Percentiles rank a stretch among this genome's conserved stretches.
phyloP scores from a whole-genome alignment of 2,329 filamentous ascomycete genomes.

The Geosmithia morbida region DNA sequence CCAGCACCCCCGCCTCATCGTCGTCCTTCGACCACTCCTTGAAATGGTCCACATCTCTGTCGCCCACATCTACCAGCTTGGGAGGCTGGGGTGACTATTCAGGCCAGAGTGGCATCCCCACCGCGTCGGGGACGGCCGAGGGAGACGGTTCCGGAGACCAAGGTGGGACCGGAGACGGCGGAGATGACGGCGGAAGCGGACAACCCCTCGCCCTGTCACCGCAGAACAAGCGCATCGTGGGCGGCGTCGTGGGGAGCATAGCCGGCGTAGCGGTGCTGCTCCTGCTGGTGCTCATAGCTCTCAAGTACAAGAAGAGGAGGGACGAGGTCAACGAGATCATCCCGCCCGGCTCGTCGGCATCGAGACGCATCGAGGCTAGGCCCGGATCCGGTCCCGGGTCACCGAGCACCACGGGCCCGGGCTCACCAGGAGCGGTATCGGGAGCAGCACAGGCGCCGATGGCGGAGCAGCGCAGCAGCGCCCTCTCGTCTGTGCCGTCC shows the following conservation, averaged over 20 bases:
- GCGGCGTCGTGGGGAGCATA: conserved; percentile 41
- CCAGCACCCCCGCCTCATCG: not conserved
- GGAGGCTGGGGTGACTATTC: not conserved
- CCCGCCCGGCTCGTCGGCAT: not conserved
- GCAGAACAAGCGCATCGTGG: conserved; percentile 29
- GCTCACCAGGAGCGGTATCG: conserved; percentile 4
- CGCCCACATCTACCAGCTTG: not conserved
- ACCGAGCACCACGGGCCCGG: not conserved
- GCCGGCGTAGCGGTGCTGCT: conserved; percentile 43
- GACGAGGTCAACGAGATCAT: conserved; percentile 9
- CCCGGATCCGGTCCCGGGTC: not conserved
- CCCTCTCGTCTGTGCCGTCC: conserved; percentile 25
- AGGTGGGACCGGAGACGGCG: no score
- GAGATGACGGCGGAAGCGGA: conserved; percentile 8
- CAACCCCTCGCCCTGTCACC: conserved; percentile 11
- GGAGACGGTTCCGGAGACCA: not conserved
- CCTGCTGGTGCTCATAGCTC: conserved; percentile 34
- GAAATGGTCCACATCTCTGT: not conserved
- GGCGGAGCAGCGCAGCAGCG: conserved; percentile 27
- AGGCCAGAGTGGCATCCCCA: not conserved
- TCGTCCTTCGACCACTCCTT: not conserved
- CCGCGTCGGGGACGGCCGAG: not conserved
- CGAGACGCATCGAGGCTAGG: not conserved
- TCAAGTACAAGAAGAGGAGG: conserved; percentile 40
- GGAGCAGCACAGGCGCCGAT: conserved; percentile 17